Percentiles rank a stretch among this genome's conserved stretches.
Evolutionary conservation across 192 early-diverging fungal genomes (phyloP).

Genomic region (Mortierella alpina): DNA sequence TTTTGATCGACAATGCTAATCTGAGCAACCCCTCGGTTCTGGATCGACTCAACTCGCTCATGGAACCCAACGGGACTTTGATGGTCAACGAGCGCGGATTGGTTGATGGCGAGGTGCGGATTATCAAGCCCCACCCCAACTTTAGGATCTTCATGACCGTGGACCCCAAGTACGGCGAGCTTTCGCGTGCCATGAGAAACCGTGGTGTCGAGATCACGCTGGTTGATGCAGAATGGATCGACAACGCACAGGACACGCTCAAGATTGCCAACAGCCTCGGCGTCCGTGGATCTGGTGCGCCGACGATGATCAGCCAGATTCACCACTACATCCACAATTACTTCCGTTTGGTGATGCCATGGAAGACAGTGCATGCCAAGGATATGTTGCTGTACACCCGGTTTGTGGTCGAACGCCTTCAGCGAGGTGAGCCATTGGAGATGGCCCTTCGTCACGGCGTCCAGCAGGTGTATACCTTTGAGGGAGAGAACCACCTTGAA

Average conservation of each 20-base stretch:
- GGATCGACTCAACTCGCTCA: conserved; percentile 93
- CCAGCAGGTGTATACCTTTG: conserved; percentile 57
- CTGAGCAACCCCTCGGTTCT: conserved; percentile 94
- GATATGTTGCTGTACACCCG: conserved; percentile 58
- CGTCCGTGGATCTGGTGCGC: conserved; percentile 55
- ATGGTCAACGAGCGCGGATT: conserved; percentile 93
- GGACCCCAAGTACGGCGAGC: conserved; percentile 91
- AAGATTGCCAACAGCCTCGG: conserved; percentile 62
- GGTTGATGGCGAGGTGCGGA: conserved; percentile 80
- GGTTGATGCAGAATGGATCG: conserved; percentile 61
- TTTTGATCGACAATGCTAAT: conserved; percentile 96
- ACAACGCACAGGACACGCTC: conserved; percentile 58
- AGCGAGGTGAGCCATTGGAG: conserved; percentile 59
- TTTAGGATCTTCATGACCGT: conserved; percentile 98
- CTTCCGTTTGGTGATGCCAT: conserved; percentile 30
- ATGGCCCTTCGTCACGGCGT: conserved; percentile 56
- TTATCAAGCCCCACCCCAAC: conserved; percentile 84
- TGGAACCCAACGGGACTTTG: conserved; percentile 90
- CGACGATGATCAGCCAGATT: conserved; percentile 52
- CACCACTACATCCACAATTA: conserved; percentile 51
- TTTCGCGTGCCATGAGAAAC: conserved; percentile 98
- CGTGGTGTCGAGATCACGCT: conserved; percentile 94
- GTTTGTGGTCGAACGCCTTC: conserved; percentile 61
- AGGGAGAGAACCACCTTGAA: conserved; percentile 36
- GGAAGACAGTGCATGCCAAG: conserved; percentile 55